Conservation (phyloP, 192 early-diverging fungal genomes). For the Entrophospora sp. region DNA sequence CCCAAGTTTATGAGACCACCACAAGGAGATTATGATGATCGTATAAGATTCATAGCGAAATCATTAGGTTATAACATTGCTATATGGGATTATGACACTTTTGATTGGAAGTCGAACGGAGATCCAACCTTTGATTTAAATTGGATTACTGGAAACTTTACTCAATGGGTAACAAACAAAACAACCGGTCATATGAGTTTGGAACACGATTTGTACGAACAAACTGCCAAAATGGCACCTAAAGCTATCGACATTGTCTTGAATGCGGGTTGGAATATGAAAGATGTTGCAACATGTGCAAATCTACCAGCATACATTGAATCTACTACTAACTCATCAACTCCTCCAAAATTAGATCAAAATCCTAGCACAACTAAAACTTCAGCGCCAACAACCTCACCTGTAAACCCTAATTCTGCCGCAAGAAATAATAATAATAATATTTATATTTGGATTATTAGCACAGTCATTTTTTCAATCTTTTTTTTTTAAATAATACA, state of each 20-base stretch:
- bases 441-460: no score
- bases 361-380: no score
- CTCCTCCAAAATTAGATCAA: no score
- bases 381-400: no score
- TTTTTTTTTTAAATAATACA: no score
- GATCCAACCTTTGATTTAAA: not conserved
- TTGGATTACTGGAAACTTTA: not conserved
- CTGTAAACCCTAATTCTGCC: no score
- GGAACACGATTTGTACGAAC: constrained; percentile 33
- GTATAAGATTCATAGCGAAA: constrained; percentile 52
- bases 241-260: constrained; percentile 20
- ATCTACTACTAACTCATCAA: no score
- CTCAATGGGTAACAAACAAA: constrained; percentile 11
- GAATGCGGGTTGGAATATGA: not conserved
- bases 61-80: constrained; percentile 43
- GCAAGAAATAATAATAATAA: no score
- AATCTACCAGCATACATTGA: no score
- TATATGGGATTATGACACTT: constrained; percentile 22
- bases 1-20: constrained; percentile 47
- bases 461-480: no score
- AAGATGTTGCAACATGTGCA: constrained; percentile 17
- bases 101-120: not conserved
- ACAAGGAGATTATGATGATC: constrained; percentile 62
- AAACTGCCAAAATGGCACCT: constrained; percentile 25
- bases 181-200: constrained; percentile 28